Conservation (phyloP, 768 basidiomycete species). For the Heimioporus sp. region DNA sequence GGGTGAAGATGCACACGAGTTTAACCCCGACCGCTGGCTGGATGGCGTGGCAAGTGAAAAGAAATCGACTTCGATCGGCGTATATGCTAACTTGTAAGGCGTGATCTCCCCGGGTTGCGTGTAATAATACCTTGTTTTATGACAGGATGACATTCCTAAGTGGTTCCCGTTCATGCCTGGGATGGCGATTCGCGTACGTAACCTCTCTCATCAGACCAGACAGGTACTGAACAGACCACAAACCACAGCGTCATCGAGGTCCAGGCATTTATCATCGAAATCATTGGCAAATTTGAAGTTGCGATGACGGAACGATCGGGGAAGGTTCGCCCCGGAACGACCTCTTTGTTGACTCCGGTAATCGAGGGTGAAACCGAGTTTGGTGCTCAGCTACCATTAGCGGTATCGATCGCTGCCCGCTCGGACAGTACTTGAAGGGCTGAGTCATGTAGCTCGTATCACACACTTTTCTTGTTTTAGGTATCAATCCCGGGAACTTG, state of each 20-base stretch:
- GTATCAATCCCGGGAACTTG: no score
- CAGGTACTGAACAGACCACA: not conserved
- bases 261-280: slow-evolving; percentile 58
- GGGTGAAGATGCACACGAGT: slow-evolving; percentile 12
- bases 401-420: slow-evolving; percentile 16
- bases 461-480: no score
- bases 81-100: slow-evolving; percentile 29
- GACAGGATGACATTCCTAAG: slow-evolving; percentile 29
- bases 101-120: not conserved
- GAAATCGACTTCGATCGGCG: slow-evolving; percentile 21
- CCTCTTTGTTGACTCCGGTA: slow-evolving; percentile 32
- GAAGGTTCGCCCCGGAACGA: slow-evolving; percentile 27
- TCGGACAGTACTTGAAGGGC: not conserved
- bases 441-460: no score
- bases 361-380: slow-evolving; percentile 30
- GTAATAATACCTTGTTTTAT: not conserved
- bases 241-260: slow-evolving; percentile 43
- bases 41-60: slow-evolving; percentile 14
- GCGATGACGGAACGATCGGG: slow-evolving; percentile 27
- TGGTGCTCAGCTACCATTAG: slow-evolving; percentile 33
- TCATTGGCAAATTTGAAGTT: slow-evolving; percentile 54
- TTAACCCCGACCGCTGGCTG: slow-evolving; percentile 6
- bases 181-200: slow-evolving; percentile 34
- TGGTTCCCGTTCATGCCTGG: slow-evolving; percentile 24
- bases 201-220: not conserved